Evolutionary conservation across 2,329 filamentous ascomycete genomes (phyloP), one percentile per base, ranked within the genome.

Genomic region (Aspergillus sp.): DNA sequence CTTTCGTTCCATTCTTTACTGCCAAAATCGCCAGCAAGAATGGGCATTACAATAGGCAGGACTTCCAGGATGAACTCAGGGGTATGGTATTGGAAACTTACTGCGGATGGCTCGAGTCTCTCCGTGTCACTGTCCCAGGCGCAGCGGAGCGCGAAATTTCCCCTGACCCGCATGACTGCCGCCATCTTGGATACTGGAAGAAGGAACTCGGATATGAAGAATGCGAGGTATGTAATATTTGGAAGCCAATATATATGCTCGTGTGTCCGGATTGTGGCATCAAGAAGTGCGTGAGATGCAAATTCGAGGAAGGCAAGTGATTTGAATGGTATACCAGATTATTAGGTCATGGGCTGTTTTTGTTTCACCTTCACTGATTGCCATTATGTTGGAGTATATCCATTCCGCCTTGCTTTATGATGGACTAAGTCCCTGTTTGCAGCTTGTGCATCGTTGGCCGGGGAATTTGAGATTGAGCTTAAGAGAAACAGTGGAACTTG

Each of bases 211-310:
- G 56, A 5, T 44, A 30, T 12, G 51, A 53, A 1, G 53, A 66
- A 41, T 74, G 72, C 49, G 59, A 65, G 20, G 33, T 41, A 0
- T 74, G 72, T 52, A 60, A 66, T 42, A 56, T 66, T 6, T 72
- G 66, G 65, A 62, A 51, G 58, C 72, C 71, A 0, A 55, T 73
- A 4, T 74, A 64, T 33, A 64, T 58, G 6, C 60, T 73, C 9
- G 67, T 51, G 2, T 74, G 72, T 42, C 62, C 67, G 1, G 60
- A 58, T 11, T 74, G 72, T 51, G 68, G 69, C 3, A 44, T 63
- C 2, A 66, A 61, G 49, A 66, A 62, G 4, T 74, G 72, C 46
- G 64, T 71, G 20, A 56, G 61, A n/a, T 74, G 72, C 54, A 73
- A 68, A 56, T 73, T 70, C 33, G 46, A 45, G 8, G 27, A 19